phyloP scores from a whole-genome alignment of 495 filamentous ascomycete genomes.

The Amniculicola lignicola region DNA sequence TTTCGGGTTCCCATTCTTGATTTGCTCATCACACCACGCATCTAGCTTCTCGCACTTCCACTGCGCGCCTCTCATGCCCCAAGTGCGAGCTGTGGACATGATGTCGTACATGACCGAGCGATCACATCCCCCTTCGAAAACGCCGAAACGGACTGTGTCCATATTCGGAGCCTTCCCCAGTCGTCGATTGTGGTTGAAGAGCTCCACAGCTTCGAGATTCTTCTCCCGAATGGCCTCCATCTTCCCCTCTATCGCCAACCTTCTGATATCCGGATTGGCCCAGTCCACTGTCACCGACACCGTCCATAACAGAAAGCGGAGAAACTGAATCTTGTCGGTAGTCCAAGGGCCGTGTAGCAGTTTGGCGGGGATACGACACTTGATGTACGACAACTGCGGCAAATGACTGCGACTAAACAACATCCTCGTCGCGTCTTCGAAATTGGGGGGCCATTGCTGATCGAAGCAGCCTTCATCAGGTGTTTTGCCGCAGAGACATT shows the following conservation, averaged over 20 bases:
- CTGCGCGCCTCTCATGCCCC: slow-evolving; percentile 9
- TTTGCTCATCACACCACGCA: slow-evolving; percentile 23
- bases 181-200: slow-evolving; percentile 30
- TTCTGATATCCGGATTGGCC: slow-evolving; percentile 6
- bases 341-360: slow-evolving; percentile 28
- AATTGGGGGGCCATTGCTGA: slow-evolving; percentile 27
- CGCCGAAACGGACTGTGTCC: slow-evolving; percentile 22
- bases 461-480: slow-evolving; percentile 16
- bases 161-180: slow-evolving; percentile 24
- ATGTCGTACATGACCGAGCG: slow-evolving; percentile 26
- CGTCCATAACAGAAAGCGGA: slow-evolving; percentile 22
- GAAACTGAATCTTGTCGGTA: slow-evolving; percentile 20
- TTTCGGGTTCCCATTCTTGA: slow-evolving; percentile 19
- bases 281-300: slow-evolving; percentile 30
- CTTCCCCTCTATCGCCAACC: slow-evolving; percentile 9
- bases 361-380: slow-evolving; percentile 25
- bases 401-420: slow-evolving; percentile 21
- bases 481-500: slow-evolving; percentile 26
- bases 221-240: slow-evolving; percentile 19
- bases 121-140: slow-evolving; percentile 28
- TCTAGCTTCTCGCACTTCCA: slow-evolving; percentile 13
- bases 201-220: slow-evolving; percentile 22
- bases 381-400: slow-evolving; percentile 19
- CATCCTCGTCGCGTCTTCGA: slow-evolving; percentile 24
- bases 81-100: slow-evolving; percentile 17